phyloP scores from a whole-genome alignment of 352 stramenopile species.

The Globisporangium cylindrosporum region DNA sequence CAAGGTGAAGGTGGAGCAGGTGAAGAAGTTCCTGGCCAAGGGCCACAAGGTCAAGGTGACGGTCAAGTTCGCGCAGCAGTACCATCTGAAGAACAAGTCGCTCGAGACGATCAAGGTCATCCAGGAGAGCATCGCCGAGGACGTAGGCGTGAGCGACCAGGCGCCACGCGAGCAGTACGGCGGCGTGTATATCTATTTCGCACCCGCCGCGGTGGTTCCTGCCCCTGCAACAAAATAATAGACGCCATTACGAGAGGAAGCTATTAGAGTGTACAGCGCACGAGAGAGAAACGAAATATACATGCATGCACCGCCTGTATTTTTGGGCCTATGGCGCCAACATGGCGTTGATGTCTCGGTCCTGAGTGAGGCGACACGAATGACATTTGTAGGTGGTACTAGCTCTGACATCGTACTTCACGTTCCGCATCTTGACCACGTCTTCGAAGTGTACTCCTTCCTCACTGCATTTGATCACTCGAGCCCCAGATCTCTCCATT shows the following conservation, averaged over 20 bases:
- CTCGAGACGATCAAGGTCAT: conserved; percentile 48
- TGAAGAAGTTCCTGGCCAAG: conserved; percentile 66
- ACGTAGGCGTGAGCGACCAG: conserved; percentile 34
- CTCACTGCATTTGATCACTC: too few relatives aligned
- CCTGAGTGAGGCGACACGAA: not conserved
- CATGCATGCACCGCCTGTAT: not conserved
- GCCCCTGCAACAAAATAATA: conserved; percentile 18
- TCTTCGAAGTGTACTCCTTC: too few relatives aligned
- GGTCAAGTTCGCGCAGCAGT: conserved; percentile 60
- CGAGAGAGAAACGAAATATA: not conserved
- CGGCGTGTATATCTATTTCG: conserved; percentile 57
- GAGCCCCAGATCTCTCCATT: too few relatives aligned
- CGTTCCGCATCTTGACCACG: too few relatives aligned
- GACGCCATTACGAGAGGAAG: not conserved
- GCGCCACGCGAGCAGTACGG: conserved; percentile 46
- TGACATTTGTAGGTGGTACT: too few relatives aligned
- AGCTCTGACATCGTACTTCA: too few relatives aligned
- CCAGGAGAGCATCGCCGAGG: conserved; percentile 33
- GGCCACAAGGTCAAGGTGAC: conserved; percentile 82
- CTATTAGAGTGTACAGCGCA: not conserved
- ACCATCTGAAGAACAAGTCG: conserved; percentile 51
- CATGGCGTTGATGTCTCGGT: too few relatives aligned
- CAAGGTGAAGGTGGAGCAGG: conserved; percentile 65
- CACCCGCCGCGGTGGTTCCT: conserved; percentile 17
- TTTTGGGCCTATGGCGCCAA: too few relatives aligned